Conservation (phyloP, 148 eudicot genomes). For the Agrostemma githago region DNA sequence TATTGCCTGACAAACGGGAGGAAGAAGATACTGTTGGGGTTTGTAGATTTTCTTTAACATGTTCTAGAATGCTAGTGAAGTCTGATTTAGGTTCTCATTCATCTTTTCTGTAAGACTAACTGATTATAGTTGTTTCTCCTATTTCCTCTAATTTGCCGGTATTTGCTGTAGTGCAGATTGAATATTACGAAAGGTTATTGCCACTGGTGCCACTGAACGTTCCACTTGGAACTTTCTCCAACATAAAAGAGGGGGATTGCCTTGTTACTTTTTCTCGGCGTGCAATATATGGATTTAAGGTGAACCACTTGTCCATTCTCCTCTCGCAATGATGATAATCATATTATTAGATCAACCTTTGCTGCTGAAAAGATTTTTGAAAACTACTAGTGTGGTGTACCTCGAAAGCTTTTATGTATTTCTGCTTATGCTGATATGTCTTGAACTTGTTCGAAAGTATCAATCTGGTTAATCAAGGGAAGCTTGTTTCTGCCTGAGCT, state of each 20-base stretch:
- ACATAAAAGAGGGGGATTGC: constrained; percentile 80
- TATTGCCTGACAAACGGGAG: not conserved
- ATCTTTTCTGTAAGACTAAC: not conserved
- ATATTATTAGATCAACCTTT: not conserved
- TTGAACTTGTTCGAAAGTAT: constrained; percentile 1
- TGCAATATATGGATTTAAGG: constrained; percentile 67
- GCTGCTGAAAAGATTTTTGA: not conserved
- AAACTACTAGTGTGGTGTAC: not conserved
- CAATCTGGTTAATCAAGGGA: not conserved
- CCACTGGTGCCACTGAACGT: constrained; percentile 68
- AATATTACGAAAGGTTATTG: constrained; percentile 81
- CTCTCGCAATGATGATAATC: not conserved
- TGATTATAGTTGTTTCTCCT: not conserved
- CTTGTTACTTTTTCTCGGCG: constrained; percentile 88
- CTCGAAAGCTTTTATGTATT: not conserved
- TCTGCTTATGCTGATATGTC: not conserved
- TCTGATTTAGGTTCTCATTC: not conserved
- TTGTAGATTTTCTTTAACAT: not conserved
- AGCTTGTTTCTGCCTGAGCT: not conserved
- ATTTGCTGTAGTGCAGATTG: constrained; percentile 40
- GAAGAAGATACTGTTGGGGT: not conserved
- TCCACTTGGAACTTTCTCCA: constrained; percentile 76
- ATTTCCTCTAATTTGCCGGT: not conserved
- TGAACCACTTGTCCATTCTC: constrained; percentile 17
- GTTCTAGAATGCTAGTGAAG: not conserved